These are phyloP conservation scores for Beauveria sp. DNA, from an alignment of 2,329 filamentous ascomycete species.

Conservation along the genomic window DNA sequence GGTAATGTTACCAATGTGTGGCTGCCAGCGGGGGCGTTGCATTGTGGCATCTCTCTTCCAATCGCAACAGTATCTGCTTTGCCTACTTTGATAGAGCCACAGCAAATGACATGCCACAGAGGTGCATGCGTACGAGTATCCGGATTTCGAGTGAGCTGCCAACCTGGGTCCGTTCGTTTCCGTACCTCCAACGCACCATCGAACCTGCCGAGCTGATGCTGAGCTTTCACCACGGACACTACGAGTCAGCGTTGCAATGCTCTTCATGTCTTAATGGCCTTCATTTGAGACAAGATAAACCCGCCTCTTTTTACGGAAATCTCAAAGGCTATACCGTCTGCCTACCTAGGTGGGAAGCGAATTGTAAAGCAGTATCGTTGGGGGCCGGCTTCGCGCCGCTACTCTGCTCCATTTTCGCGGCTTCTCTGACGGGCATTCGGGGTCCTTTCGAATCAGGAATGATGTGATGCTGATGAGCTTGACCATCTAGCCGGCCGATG, in stretches of 20 bases:
- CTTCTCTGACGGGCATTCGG: neutral
- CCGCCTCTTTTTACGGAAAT: no score
- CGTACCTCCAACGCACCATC: neutral
- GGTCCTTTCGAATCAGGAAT: neutral
- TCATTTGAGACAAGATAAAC: neutral
- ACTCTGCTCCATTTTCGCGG: neutral
- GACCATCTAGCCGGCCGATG: neutral
- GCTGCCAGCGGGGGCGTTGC: slow-evolving; percentile 6
- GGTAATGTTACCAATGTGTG: neutral
- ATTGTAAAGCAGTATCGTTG: neutral
- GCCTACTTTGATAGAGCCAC: neutral
- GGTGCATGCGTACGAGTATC: neutral
- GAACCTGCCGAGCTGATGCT: neutral
- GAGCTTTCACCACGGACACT: neutral
- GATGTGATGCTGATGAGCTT: neutral
- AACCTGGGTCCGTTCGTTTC: neutral
- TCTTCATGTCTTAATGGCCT: neutral
- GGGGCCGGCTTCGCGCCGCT: neutral
- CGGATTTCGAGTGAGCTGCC: neutral
- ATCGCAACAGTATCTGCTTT: neutral
- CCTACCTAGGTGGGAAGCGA: no score
- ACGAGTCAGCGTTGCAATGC: neutral
- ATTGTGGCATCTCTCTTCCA: slow-evolving; percentile 7
- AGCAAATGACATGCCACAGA: slow-evolving; percentile 6
- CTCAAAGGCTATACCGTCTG: no score